Evolutionary conservation across 495 filamentous ascomycete species (phyloP), one percentile per base, ranked within the genome.

Genomic region (Penicillium manginii): DNA sequence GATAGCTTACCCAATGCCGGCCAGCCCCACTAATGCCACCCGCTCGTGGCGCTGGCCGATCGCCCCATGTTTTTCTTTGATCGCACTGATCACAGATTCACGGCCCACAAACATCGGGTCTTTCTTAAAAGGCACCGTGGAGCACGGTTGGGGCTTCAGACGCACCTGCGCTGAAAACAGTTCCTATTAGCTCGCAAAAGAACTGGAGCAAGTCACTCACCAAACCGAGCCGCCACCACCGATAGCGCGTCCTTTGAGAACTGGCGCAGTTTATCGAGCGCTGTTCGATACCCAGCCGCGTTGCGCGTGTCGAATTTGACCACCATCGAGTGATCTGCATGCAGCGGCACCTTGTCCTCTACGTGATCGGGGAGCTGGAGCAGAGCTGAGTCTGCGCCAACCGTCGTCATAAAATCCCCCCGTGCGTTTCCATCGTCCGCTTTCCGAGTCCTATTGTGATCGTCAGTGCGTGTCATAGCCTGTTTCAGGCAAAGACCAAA

Each of bases 351-450:
- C 48, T 61, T 61, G 15, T 61, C 59, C 54, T 61, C 53, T 7
- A 61, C 10, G 49, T 52, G 31, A 50, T 61, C 54, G 21, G 49
- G 59, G 9, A 61, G 59, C 48, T 61, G 54, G 54, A 61, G 53
- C 52, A 61, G 59, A 42, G 53, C 53, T 39, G 54, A 57, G 40
- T 61, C 53, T 40, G 53, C 42, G 40, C 48, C 42, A 51, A 57
- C 48, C 12, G 53, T 57, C 39, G 54, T 61, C n/a, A 61, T 43
- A 50, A 49, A 61, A 49, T 61, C 59, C 17, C n/a, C 59, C 49
- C 8, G 60, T 62, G 37, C 60, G 60, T 58, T 55, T 62, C 60
- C 55, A 62, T 52, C 50, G 50, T 58, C 60, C 51, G 50, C 60
- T 62, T 54, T 62, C 55, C 29, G 50, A 58, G 55, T 62, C 55